Evolutionary conservation across 1,139 yeast genomes (phyloP), one percentile per base, ranked within the genome.

Genomic region (Blastobotrys malaysiensis): DNA sequence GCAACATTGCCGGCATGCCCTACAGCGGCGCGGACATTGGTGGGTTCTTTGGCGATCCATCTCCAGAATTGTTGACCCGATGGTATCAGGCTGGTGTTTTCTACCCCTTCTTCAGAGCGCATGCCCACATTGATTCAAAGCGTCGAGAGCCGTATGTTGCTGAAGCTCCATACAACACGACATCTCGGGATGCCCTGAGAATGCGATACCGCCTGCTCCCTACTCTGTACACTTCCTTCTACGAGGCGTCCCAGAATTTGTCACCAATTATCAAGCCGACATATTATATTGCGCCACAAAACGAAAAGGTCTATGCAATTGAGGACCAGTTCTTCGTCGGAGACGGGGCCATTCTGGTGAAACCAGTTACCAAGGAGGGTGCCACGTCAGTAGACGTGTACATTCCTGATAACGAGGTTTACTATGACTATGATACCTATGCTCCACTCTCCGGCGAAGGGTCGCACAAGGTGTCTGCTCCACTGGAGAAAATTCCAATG

Each of bases 81-180:
- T 93, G 99, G 99, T 91, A 91, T 69, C 99, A 93, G 69, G 79
- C 96, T 1, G 99, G 97, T 56, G 82, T 88, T 22, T 93, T 95
- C 84, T 91, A 91, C 69, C 99, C 99, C 46, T 95, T 93, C 66
- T 91, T 93, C 75, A 78, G 99, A 65, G 97, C 86, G 0, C 99
- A 93, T 72, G 97, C 98, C 0, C 98, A 95, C 72, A 86, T 91
- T 55, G 98, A 93, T 69, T 78, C 97, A 0, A 78, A 86, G 65
- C 82, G 98, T 70, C 80, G 97, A 58, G 99, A 93, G 66, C 99
- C 99, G 1, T 93, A 91, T 84, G 71, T 91, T 49, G 78, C 86
- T 1, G 88, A 88, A 2, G 95, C 83, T 27, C 91, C 93, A 3
- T 83, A 80, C 62, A 81, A 85, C n/a, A 73, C 81, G 0, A 68